phyloP scores from a whole-genome alignment of 2,329 filamentous ascomycete genomes.

The Diaporthe humulicola region DNA sequence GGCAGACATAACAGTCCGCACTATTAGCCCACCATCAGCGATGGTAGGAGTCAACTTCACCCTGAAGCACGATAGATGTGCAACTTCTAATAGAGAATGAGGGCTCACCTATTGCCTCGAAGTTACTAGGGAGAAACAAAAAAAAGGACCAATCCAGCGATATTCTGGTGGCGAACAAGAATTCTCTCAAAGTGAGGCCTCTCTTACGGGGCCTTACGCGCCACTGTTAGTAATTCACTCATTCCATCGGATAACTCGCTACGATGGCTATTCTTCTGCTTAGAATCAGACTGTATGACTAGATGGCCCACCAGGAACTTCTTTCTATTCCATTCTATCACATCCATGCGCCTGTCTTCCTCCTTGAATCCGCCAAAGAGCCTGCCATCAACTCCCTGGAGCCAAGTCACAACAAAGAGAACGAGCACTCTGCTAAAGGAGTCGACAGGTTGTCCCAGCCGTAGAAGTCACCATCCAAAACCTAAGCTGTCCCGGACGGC shows the following conservation, averaged over 20 bases:
- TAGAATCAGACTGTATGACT: background rate
- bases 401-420: background rate
- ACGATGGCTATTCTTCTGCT: no score
- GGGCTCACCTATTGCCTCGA: background rate
- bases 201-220: background rate
- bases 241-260: background rate
- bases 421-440: background rate
- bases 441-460: conserved; percentile 29
- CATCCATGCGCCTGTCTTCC: background rate
- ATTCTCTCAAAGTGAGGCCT: background rate
- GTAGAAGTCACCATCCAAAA: conserved; percentile 36
- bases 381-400: conserved; percentile 1
- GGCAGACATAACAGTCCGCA: background rate
- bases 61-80: background rate
- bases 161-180: background rate
- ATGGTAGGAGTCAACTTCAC: background rate
- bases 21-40: background rate
- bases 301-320: background rate
- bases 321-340: conserved; percentile 11
- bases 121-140: background rate
- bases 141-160: no score
- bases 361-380: background rate
- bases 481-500: conserved; percentile 32
- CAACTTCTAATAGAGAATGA: background rate
- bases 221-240: background rate